phyloP scores from a whole-genome alignment of 805 yeast genomes.

The Monosporozyma aquatica region DNA sequence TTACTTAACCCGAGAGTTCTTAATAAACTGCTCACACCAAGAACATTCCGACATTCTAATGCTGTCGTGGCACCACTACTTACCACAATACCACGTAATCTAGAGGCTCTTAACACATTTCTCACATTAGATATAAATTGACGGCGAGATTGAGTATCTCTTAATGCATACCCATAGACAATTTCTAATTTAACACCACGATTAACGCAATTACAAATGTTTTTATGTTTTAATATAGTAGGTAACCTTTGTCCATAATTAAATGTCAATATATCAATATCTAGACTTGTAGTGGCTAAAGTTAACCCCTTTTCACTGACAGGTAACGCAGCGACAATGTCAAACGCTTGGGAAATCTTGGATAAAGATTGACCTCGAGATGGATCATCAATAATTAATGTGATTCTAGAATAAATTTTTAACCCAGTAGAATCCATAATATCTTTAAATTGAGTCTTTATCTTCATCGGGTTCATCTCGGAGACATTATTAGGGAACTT shows the following conservation, averaged over 20 bases:
- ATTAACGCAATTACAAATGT: constrained; percentile 72
- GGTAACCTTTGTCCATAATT: constrained; percentile 59
- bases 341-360: constrained; percentile 42
- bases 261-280: constrained; percentile 73
- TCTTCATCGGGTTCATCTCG: constrained; percentile 38
- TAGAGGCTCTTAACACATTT: constrained; percentile 68
- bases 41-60: constrained; percentile 51
- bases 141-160: constrained; percentile 39
- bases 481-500: constrained; percentile 41
- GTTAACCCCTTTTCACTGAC: constrained; percentile 68
- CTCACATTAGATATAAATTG: constrained; percentile 63
- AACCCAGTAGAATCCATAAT: constrained; percentile 32
- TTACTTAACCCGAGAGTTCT: constrained; percentile 62
- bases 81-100: constrained; percentile 70
- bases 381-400: constrained; percentile 69
- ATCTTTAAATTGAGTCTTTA: constrained; percentile 20
- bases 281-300: constrained; percentile 63
- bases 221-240: constrained; percentile 71
- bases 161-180: constrained; percentile 49
- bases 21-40: constrained; percentile 60
- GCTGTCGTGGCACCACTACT: constrained; percentile 64
- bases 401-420: constrained; percentile 58
- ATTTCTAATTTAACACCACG: constrained; percentile 80
- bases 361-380: constrained; percentile 52
- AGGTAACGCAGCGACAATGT: constrained; percentile 77